Evolutionary conservation across 2,329 filamentous ascomycete species (phyloP), one percentile per base, ranked within the genome.

Genomic region (Penicillium polonicum): DNA sequence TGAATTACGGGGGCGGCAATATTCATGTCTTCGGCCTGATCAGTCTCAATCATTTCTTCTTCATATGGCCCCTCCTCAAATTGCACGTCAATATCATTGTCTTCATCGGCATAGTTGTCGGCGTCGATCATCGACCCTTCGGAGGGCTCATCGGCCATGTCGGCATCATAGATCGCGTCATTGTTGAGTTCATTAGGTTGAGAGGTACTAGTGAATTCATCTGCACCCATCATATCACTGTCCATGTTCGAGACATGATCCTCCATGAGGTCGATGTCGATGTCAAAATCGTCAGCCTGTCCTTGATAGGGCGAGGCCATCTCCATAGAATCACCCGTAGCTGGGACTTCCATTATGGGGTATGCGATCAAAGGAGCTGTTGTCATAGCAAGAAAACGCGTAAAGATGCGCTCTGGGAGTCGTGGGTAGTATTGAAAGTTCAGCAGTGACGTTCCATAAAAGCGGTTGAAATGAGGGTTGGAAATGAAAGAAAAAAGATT

Each of bases 161-260:
- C 78, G 48, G 80, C 79, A 68, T 81, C 74, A 42, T 72, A 70
- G 9, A 64, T 63, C 13, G 48, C 64, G 33, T 72, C 68, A 23
- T 69, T 64, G 15, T 68, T 67, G 31, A 70, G 68, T 35, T 73
- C 72, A 15, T 67, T 70, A 5, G 68, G 63, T 23, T 69, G 64
- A n/a, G 64, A 65, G 58, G 62, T 69, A 60, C 65, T 73, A 58
- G 65, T 66, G 57, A 60, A 74, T 23, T 79, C 69, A 63, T 79
- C 71, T 45, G 71, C 69, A 41, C 77, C 74, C 57, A 74, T 76
- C 68, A 76, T 73, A 44, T 73, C 72, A 55, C 76, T 74, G 63
- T 88, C 85, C 64, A 84, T 80, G 48, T 84, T 76, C 52, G 85
- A 83, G 57, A 79, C 78, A 62, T 85, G 81, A 63, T 85, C 82